Evolutionary conservation across 2,329 filamentous ascomycete species (phyloP).

Genomic region (Diaporthe longicolla): DNA sequence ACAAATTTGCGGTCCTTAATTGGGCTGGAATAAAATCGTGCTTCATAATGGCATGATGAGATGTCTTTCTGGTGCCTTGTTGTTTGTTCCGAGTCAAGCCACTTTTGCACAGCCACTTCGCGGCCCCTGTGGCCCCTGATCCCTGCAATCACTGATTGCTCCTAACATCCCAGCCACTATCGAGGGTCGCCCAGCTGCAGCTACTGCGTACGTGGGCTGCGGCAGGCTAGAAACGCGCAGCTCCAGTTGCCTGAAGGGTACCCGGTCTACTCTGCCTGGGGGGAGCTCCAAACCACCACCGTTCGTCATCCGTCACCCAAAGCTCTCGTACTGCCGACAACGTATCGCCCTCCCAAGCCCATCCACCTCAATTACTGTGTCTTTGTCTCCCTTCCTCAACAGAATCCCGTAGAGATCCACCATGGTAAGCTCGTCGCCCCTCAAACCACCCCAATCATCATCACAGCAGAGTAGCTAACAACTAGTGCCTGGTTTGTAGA

Average conservation of each 20-base stretch:
- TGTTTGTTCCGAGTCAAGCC: background rate
- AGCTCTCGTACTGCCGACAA: slow-evolving; percentile 28
- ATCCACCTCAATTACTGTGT: slow-evolving; percentile 5
- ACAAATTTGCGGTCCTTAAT: too few relatives aligned
- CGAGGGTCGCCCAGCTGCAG: background rate
- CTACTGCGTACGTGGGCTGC: background rate
- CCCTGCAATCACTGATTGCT: background rate
- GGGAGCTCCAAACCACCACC: slow-evolving; percentile 35
- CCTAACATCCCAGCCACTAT: background rate
- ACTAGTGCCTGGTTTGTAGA: slow-evolving; percentile 67
- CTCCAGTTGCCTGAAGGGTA: slow-evolving; percentile 42
- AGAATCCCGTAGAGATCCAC: background rate
- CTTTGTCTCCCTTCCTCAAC: background rate
- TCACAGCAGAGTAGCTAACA: slow-evolving; percentile 3
- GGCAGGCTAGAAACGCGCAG: slow-evolving; percentile 41
- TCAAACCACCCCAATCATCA: background rate
- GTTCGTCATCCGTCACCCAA: slow-evolving; percentile 24
- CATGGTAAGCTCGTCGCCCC: slow-evolving; percentile 23
- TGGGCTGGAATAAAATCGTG: too few relatives aligned
- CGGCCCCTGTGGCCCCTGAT: background rate
- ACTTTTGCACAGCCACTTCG: slow-evolving; percentile 20
- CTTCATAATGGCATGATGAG: too few relatives aligned
- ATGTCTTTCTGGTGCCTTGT: too few relatives aligned
- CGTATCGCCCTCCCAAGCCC: slow-evolving; percentile 24
- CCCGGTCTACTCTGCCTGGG: slow-evolving; percentile 26